These are phyloP conservation scores for Nannizziopsis barbatae DNA, from an alignment of 2,329 filamentous ascomycete species.

Conservation along the genomic window DNA sequence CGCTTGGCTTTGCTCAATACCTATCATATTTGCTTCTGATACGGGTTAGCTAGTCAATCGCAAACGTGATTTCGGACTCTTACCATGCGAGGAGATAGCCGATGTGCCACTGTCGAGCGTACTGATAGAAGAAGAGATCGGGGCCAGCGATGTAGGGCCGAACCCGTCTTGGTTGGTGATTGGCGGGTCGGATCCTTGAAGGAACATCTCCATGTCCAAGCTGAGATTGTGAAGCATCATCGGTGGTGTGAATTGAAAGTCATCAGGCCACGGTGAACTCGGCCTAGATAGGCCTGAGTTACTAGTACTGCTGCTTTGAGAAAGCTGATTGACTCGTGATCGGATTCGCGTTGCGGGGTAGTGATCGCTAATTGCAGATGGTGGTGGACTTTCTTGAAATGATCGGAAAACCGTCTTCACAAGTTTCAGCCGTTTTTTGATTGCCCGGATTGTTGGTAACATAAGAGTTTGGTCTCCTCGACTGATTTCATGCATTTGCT, in stretches of 20 bases:
- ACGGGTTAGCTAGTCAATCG: conserved; percentile 2
- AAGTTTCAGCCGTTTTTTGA: conserved; percentile 11
- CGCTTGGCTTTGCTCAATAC: background rate
- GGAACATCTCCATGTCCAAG: conserved; percentile 10
- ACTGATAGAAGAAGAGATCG: background rate
- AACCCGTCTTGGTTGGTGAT: conserved; percentile 4
- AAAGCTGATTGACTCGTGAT: conserved; percentile 5
- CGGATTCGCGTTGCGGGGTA: conserved; percentile 3
- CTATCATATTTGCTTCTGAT: conserved; percentile 1
- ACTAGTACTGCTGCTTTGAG: conserved; percentile 11
- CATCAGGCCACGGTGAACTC: conserved; percentile 6
- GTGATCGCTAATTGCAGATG: background rate
- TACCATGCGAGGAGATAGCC: conserved; percentile 6
- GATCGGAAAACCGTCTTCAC: conserved; percentile 7
- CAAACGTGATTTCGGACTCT: conserved; percentile 2
- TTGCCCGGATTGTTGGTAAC: conserved; percentile 8
- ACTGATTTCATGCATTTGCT: conserved; percentile 11
- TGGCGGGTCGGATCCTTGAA: conserved; percentile 5
- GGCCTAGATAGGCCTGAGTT: conserved; percentile 8
- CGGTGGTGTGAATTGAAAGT: background rate
- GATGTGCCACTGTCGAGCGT: conserved; percentile 5
- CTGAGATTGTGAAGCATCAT: conserved; percentile 7
- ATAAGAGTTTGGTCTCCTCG: conserved; percentile 7
- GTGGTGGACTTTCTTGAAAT: conserved; percentile 1
- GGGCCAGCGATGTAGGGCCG: conserved; percentile 1